These are phyloP conservation scores for Pseudogymnoascus sp. DNA, from an alignment of 2,329 filamentous ascomycete species.

Conservation along the genomic window DNA sequence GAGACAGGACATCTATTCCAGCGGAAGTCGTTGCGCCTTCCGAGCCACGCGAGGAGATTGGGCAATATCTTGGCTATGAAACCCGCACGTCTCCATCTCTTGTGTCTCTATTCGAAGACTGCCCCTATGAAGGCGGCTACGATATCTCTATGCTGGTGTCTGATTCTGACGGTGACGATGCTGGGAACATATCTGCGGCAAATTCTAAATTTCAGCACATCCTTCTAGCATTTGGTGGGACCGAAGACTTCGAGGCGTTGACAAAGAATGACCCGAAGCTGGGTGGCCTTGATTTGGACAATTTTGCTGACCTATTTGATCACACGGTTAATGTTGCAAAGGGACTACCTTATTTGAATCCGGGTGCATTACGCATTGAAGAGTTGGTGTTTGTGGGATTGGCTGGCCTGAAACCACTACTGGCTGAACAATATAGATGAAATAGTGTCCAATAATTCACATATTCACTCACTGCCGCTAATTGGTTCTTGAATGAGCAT, in stretches of 20 bases:
- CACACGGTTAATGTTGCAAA: constrained; percentile 65
- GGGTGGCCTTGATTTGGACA: constrained; percentile 48
- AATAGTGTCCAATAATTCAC: background rate
- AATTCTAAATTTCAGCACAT: constrained; percentile 57
- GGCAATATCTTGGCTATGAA: constrained; percentile 81
- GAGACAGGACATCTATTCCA: constrained; percentile 20
- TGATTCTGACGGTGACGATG: constrained; percentile 55
- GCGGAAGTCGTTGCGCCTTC: constrained; percentile 60
- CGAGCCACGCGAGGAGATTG: constrained; percentile 62
- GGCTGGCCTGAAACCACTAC: background rate
- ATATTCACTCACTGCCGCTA: background rate
- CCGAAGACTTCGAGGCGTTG: constrained; percentile 70
- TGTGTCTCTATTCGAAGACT: constrained; percentile 69
- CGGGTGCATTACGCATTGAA: background rate
- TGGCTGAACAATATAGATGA: background rate
- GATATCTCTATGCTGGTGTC: constrained; percentile 78
- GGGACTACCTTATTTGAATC: background rate
- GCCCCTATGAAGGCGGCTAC: constrained; percentile 67
- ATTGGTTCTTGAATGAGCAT: background rate
- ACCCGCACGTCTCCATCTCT: constrained; percentile 60
- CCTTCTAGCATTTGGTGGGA: constrained; percentile 72
- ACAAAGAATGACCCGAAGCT: constrained; percentile 55
- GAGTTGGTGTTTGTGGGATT: background rate
- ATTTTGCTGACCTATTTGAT: constrained; percentile 67
- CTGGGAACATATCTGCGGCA: constrained; percentile 24